Evolutionary conservation across 2,329 filamentous ascomycete genomes (phyloP), one percentile per base, ranked within the genome.

Genomic region (Leptographium radiaticola): DNA sequence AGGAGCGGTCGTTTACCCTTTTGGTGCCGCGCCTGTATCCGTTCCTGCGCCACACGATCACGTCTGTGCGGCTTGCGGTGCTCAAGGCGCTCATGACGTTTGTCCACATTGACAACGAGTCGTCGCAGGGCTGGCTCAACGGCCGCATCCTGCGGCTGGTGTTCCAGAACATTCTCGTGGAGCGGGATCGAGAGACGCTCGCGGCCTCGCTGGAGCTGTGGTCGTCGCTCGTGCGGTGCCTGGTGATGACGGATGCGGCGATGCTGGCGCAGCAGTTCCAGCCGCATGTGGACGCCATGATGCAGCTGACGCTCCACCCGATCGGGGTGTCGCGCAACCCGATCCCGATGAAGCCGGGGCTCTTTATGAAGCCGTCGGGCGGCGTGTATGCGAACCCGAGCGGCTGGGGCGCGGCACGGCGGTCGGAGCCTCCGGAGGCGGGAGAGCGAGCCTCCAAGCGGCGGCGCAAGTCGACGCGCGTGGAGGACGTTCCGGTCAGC

Each of bases 41-140:
- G 4, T 98, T 98, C 75, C 73, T 98, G 46, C 85, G 93, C 55
- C 93, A 98, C 67, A 98, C 94, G 8, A 97, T 98, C 62, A 95
- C 89, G 1, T 95, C 87, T 54, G 93, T 98, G 49, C 87, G 93
- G 52, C 84, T 91, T 43, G 91, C 93, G 11, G 93, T 98, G 5
- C 75, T 98, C 48, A 89, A 95, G 63, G 93, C 93, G 39, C 75
- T 98, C 34, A 81, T 90, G 62, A 98, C 93, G 0, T 98, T 98
- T 69, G 80, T 95, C 61, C 85, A 88, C 60, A 83, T 98, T 25
- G 87, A 90, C 57, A 83, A 83, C 52, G 81, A 87, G 52, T 71
- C 72, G n/a, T 89, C 87, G 9, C 85, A 89, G 63, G 87, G 88
- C 36, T 98, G 93, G 94, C 82, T 97, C 44, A 89, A 89, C 63